Percentiles rank a stretch among this genome's conserved stretches.
phyloP scores from a whole-genome alignment of 306 rosid genomes.

The Pyrus pyrifolia region DNA sequence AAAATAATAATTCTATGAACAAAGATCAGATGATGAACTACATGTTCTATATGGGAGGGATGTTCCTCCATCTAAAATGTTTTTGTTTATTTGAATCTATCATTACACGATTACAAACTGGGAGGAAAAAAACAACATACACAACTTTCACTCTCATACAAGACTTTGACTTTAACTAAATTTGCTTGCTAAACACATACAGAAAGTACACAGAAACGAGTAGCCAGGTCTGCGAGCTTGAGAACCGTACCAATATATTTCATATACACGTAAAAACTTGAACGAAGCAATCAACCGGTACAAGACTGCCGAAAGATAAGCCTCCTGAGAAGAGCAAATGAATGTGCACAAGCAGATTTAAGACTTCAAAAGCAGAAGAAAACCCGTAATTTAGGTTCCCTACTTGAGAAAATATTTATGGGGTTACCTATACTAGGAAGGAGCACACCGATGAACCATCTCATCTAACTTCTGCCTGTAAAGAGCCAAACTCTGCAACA shows the following conservation, averaged over 20 bases:
- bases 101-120: constrained; percentile 3
- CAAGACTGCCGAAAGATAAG: background rate
- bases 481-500: constrained; percentile 50
- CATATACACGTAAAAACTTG: background rate
- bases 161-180: background rate
- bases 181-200: background rate
- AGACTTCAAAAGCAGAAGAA: background rate
- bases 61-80: background rate
- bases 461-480: constrained; percentile 62
- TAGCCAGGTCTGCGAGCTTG: constrained; percentile 9
- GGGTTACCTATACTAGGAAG: constrained; percentile 12
- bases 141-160: background rate
- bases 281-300: background rate
- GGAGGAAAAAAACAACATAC: background rate
- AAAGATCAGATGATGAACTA: no score
- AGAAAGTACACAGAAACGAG: constrained; percentile 6
- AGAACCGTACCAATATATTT: background rate
- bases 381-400: constrained; percentile 8
- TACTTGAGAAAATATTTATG: background rate
- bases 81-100: constrained; percentile 1
- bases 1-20: no score
- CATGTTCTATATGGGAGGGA: background rate
- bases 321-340: constrained; percentile 8
- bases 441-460: constrained; percentile 23
- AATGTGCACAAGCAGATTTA: background rate